Evolutionary conservation across 306 rosid species (phyloP), one percentile per base, ranked within the genome.

Genomic region (Pyrus bretschneideri): DNA sequence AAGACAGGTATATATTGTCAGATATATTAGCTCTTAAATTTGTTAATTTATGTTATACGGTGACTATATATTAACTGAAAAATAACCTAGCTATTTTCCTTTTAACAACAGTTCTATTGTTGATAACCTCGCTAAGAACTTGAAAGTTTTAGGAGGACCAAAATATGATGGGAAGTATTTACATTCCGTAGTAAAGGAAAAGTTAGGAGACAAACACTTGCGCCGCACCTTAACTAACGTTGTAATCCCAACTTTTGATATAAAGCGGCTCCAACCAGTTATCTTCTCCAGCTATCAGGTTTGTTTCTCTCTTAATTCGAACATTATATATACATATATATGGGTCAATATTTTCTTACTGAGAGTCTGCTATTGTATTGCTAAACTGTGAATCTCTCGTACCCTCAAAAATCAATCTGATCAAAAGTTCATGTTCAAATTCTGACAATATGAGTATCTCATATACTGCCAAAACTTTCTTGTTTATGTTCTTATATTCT

Each of bases 251-350:
- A 49, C 55, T 49, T 83, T 75, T 51, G 86, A 79, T 33, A 76
- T 79, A 42, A 83, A 79, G 65, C 65, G 58, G 3, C 77, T 71
- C 29, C 83, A 70, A 23, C 75, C 83, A 11, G 75, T 54, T 13
- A 58, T 83, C 62, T 79, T 83, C 77, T 79, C 86, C 11, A 69
- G 71, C 60, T 75, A 83, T 58, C 35, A 77, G 73, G 82, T 72
- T 21, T 49, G 55, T 4, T 49, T 49, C 17, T 49, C 21, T 49
- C 21, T 15, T 49, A 49, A 49, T 14, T 14, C 18, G 54, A 46
- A 14, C 54, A 46, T 14, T 46, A 14, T 46, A 14, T 14, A 46
- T 45, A 45, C 5, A 13, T 46, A 46, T 46, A 46, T 13, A 46
- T 14, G 19, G 54, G 54, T 1, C 52, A 46, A 15, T 49, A 15